These are phyloP conservation scores for Lagenaria siceraria DNA, from an alignment of 306 rosid species.

Conservation along the genomic window DNA sequence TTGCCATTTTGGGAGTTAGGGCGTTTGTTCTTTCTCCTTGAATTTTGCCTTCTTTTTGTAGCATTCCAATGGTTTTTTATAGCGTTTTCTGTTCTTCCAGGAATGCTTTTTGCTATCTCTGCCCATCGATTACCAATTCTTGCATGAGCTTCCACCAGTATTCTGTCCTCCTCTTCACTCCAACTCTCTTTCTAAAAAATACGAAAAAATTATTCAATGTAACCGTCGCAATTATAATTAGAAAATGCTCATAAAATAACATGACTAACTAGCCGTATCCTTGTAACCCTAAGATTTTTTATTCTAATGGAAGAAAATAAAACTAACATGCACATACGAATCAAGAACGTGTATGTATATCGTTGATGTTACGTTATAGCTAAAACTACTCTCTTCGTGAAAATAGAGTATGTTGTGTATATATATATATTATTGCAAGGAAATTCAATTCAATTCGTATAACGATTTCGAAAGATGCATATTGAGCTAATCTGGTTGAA, in stretches of 20 bases:
- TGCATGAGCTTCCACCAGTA: conserved; percentile 48
- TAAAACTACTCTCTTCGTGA: background rate
- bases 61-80: conserved; percentile 97
- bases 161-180: conserved; percentile 71
- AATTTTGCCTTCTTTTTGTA: conserved; percentile 72
- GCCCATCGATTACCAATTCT: conserved; percentile 80
- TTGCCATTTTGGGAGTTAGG: conserved; percentile 23
- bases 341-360: too few species aligned
- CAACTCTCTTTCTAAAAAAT: conserved; percentile 53
- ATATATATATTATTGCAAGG: too few species aligned
- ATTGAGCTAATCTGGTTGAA: background rate
- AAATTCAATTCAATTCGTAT: background rate
- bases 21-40: conserved; percentile 55
- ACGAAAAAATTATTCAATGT: background rate
- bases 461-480: too few species aligned
- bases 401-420: conserved; percentile 16
- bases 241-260: background rate
- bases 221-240: background rate
- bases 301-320: background rate
- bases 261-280: background rate
- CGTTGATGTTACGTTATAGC: background rate
- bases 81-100: conserved; percentile 76
- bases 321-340: background rate
- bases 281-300: background rate
- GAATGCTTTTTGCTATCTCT: conserved; percentile 61